phyloP scores from a whole-genome alignment of 2,329 filamentous ascomycete genomes.

The Ophiostoma sp. region DNA sequence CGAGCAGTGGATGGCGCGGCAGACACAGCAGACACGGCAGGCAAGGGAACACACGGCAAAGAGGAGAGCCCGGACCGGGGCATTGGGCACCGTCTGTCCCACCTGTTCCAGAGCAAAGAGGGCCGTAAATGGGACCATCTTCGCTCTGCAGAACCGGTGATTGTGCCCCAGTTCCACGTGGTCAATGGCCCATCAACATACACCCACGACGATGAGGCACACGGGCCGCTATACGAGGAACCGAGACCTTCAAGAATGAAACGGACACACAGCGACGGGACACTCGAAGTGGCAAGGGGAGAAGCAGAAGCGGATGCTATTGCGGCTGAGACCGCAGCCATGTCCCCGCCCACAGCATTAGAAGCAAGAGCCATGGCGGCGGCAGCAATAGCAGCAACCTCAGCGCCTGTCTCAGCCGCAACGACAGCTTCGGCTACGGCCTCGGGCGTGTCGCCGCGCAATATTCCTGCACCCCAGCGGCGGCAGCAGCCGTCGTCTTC shows the following conservation, averaged over 20 bases:
- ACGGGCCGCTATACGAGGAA: not conserved
- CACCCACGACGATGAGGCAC: not conserved
- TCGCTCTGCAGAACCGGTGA: constrained; percentile 59
- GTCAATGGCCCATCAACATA: constrained; percentile 2
- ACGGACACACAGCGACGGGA: not conserved
- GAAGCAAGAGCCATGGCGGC: not conserved
- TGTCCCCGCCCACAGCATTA: not conserved
- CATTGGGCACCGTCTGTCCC: constrained; percentile 39
- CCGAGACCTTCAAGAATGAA: not conserved
- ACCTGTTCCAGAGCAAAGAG: constrained; percentile 49
- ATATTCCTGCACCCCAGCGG: not conserved
- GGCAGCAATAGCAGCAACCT: not conserved
- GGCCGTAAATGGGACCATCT: constrained; percentile 59
- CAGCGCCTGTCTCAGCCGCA: not conserved
- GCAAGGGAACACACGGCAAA: not conserved
- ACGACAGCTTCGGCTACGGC: not conserved
- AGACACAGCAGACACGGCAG: not conserved
- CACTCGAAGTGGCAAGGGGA: not conserved
- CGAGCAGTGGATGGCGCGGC: not conserved
- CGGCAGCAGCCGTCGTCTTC: not conserved
- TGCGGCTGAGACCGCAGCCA: not conserved
- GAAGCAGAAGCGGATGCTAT: not conserved
- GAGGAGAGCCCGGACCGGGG: not conserved
- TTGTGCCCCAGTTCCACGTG: constrained; percentile 45
- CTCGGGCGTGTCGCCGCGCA: not conserved